These are phyloP conservation scores for Lentinula raphanica DNA, from an alignment of 768 basidiomycete genomes.

Conservation along the genomic window DNA sequence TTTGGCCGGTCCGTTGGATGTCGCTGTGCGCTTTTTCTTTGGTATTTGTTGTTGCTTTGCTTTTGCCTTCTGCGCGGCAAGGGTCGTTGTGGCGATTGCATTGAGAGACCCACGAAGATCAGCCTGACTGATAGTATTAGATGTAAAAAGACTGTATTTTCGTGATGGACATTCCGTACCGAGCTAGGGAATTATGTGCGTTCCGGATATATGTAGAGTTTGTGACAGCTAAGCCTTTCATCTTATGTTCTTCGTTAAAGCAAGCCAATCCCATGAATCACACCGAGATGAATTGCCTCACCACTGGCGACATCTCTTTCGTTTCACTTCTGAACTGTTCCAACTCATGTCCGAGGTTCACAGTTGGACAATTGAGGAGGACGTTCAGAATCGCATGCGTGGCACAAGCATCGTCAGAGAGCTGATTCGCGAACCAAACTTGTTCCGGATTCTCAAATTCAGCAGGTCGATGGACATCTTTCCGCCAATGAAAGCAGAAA, in stretches of 20 bases:
- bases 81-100: slow-evolving; percentile 38
- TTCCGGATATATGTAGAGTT: slow-evolving; percentile 49
- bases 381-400: slow-evolving; percentile 60
- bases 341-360: slow-evolving; percentile 45
- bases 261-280: no score
- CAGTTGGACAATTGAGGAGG: slow-evolving; percentile 46
- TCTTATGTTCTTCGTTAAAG: slow-evolving; percentile 29
- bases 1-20: slow-evolving; percentile 24
- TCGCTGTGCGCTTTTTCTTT: slow-evolving; percentile 32
- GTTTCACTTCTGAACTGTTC: slow-evolving; percentile 44
- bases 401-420: slow-evolving; percentile 62
- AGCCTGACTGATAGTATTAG: slow-evolving; percentile 36
- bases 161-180: slow-evolving; percentile 31
- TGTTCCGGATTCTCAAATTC: slow-evolving; percentile 49
- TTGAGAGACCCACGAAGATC: slow-evolving; percentile 52
- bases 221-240: slow-evolving; percentile 59
- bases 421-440: slow-evolving; percentile 67
- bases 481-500: slow-evolving; percentile 57
- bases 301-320: slow-evolving; percentile 50
- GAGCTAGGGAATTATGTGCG: slow-evolving; percentile 55
- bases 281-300: slow-evolving; percentile 32
- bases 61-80: slow-evolving; percentile 27
- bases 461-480: slow-evolving; percentile 38
- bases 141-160: neutral
- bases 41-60: slow-evolving; percentile 5